Percentiles rank a stretch among this genome's conserved stretches.
Evolutionary conservation across 2,329 filamentous ascomycete species (phyloP).

Genomic region (Talaromyces atroroseus): DNA sequence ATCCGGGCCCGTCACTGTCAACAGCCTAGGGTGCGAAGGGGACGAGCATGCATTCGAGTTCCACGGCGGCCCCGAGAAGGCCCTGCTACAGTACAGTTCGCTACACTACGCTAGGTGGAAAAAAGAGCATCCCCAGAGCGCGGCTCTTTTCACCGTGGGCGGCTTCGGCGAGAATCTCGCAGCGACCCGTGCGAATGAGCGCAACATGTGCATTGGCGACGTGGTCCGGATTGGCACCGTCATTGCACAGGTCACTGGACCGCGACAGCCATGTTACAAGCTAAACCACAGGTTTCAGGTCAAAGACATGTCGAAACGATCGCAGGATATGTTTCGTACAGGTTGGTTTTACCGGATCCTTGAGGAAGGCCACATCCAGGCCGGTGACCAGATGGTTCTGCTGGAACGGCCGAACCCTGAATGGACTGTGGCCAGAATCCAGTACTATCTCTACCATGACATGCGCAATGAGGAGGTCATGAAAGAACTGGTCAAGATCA

Average conservation of each 20-base stretch:
- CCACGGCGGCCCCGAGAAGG: constrained; percentile 60
- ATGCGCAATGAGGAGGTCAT: constrained; percentile 45
- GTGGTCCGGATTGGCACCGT: constrained; percentile 47
- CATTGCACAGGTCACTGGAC: constrained; percentile 29
- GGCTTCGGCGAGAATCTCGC: constrained; percentile 64
- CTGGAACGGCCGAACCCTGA: constrained; percentile 51
- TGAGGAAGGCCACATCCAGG: constrained; percentile 48
- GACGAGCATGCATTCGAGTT: constrained; percentile 60
- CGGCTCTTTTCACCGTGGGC: constrained; percentile 50
- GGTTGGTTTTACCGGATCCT: constrained; percentile 64
- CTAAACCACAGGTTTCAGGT: constrained; percentile 62
- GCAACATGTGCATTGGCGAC: constrained; percentile 62
- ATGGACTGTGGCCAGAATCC: constrained; percentile 60
- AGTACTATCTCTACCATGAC: constrained; percentile 57
- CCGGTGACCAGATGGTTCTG: constrained; percentile 54
- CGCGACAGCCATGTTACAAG: constrained; percentile 62
- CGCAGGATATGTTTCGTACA: constrained; percentile 53
- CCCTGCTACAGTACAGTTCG: constrained; percentile 57
- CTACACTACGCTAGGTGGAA: constrained; percentile 55
- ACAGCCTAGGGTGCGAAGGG: constrained; percentile 46
- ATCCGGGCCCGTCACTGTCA: not conserved
- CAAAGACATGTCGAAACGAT: constrained; percentile 56
- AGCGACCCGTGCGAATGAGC: constrained; percentile 54
- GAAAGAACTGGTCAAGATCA: constrained; percentile 34
- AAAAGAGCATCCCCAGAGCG: constrained; percentile 47